Evolutionary conservation across 2,329 filamentous ascomycete genomes (phyloP), one percentile per base, ranked within the genome.

Genomic region (Pseudocercospora ulei): DNA sequence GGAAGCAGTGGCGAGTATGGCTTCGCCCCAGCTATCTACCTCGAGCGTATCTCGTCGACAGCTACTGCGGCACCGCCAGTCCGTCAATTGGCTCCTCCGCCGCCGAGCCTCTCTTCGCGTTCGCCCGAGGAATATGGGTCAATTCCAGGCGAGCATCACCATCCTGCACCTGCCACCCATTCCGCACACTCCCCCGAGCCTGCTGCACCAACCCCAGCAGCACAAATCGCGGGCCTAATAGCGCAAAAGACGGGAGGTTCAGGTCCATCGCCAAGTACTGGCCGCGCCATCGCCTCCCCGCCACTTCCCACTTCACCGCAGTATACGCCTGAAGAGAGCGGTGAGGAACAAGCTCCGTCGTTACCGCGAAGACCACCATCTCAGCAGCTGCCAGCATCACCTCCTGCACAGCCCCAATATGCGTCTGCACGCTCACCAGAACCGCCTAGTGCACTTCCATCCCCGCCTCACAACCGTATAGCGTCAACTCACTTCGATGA

Each of bases 21-120:
- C 33, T 98, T 98, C 62, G 90, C 83, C 38, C 90, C 90, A 3
- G 76, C 88, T 44, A 98, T 96, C 63, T 98, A 98, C 60, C 94
- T 96, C 50, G 85, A 96, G 51, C 63, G 84, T 35, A 62, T 68
- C 30, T 69, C 72, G 25, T 60, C 60, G 17, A 57, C 68, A 12
- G 65, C 69, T 31, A 54, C 62, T 33, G 67, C 75, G 12, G 51
- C 38, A 43, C 45, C 50, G 28, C 34, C 52, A 41, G 39, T 56
- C 24, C 37, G 43, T 24, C 18, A 29, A 11, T 16, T 35, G 24
- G 60, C 60, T 16, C 56, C 68, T 14, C 65, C 69, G 31, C 55
- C 62, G 31, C 67, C 75, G 12, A 51, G 34, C 44, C 47, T 50
- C 30, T 35, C 52, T 41, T 38, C 56, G 14, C 49, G 44, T 35